Conservation (phyloP, 768 basidiomycete genomes). For the Clitopilus passeckerianus region DNA sequence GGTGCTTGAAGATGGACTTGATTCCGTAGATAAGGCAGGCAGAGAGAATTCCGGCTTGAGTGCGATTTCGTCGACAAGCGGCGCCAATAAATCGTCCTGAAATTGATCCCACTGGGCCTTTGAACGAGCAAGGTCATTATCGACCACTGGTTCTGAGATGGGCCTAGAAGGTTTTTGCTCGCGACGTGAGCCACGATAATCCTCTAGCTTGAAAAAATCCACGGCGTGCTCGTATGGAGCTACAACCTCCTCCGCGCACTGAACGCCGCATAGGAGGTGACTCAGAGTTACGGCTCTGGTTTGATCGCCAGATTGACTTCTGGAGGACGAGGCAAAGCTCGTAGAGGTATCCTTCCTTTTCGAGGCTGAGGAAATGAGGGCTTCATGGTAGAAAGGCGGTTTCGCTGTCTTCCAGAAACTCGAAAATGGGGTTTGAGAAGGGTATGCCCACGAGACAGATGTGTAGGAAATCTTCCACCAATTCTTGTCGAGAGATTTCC, state of each 20-base stretch:
- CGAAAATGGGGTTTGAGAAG: constrained; percentile 13
- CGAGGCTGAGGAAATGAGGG: constrained; percentile 19
- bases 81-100: constrained; percentile 33
- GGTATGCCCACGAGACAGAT: constrained; percentile 35
- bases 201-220: constrained; percentile 29
- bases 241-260: constrained; percentile 29
- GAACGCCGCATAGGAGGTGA: constrained; percentile 33
- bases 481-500: constrained; percentile 31
- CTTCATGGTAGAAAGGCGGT: constrained; percentile 26
- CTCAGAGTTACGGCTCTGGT: constrained; percentile 26
- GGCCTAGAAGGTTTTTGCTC: constrained; percentile 6
- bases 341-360: constrained; percentile 7
- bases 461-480: constrained; percentile 37
- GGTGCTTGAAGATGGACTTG: constrained; percentile 35
- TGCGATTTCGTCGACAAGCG: constrained; percentile 4
- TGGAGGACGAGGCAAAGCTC: constrained; percentile 1
- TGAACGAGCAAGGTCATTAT: constrained; percentile 24
- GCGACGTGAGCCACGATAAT: not conserved
- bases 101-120: constrained; percentile 38
- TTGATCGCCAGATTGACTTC: constrained; percentile 5
- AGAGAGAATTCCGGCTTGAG: constrained; percentile 11
- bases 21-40: constrained; percentile 25
- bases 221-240: constrained; percentile 35
- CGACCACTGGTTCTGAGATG: constrained; percentile 21
- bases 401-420: constrained; percentile 16